These are phyloP conservation scores for Cladosporium sp. DNA, from an alignment of 2,329 filamentous ascomycete genomes.

Conservation along the genomic window DNA sequence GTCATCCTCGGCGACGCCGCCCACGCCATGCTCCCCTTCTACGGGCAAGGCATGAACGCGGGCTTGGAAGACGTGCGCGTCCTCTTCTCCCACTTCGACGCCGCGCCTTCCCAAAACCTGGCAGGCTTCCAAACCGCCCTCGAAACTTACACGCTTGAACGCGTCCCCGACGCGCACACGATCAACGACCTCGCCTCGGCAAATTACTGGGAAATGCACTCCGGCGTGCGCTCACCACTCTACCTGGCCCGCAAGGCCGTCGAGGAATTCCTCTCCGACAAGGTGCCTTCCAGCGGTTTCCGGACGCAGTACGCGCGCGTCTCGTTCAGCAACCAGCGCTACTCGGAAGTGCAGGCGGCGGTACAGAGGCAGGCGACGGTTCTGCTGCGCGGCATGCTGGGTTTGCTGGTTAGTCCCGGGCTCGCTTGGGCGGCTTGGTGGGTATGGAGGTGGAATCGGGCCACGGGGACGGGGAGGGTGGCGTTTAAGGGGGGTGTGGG, in stretches of 20 bases:
- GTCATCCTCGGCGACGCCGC: slow-evolving; percentile 91
- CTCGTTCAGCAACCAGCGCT: slow-evolving; percentile 89
- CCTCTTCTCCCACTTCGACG: slow-evolving; percentile 76
- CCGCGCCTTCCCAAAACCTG: slow-evolving; percentile 47
- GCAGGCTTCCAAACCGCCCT: slow-evolving; percentile 47
- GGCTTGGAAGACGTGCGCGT: slow-evolving; percentile 91
- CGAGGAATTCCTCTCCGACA: slow-evolving; percentile 76
- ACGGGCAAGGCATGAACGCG: slow-evolving; percentile 96
- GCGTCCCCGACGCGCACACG: slow-evolving; percentile 73
- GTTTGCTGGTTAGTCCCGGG: slow-evolving; percentile 40
- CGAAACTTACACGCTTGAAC: slow-evolving; percentile 66
- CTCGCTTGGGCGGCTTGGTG: slow-evolving; percentile 25
- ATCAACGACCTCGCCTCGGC: slow-evolving; percentile 89
- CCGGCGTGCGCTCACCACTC: slow-evolving; percentile 69
- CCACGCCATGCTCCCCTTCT: slow-evolving; percentile 97
- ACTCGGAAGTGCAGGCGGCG: slow-evolving; percentile 71
- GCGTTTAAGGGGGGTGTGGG: slow-evolving; percentile 10
- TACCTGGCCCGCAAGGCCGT: slow-evolving; percentile 80
- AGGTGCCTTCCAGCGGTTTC: slow-evolving; percentile 75
- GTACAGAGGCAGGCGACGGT: slow-evolving; percentile 63
- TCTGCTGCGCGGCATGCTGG: slow-evolving; percentile 36
- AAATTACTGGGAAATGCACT: slow-evolving; percentile 93
- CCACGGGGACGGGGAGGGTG: slow-evolving; percentile 2
- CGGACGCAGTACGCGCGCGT: slow-evolving; percentile 88
- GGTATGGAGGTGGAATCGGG: slow-evolving; percentile 23